These are phyloP conservation scores for Podospora appendiculata DNA, from an alignment of 495 filamentous ascomycete species.

Conservation along the genomic window DNA sequence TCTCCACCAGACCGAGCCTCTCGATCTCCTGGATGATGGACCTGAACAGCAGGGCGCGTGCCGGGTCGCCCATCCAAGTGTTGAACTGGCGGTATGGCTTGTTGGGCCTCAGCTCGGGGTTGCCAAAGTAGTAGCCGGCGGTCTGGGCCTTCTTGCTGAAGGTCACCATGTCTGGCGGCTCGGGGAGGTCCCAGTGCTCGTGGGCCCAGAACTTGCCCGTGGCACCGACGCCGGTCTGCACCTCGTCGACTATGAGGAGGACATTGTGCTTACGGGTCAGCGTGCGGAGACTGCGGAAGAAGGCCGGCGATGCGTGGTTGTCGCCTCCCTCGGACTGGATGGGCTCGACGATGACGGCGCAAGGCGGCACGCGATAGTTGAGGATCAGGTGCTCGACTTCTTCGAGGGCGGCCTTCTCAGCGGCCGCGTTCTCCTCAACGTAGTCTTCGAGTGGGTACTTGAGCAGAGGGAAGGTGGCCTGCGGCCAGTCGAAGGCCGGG, in stretches of 20 bases:
- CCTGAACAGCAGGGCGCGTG: slow-evolving; percentile 81
- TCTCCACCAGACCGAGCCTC: slow-evolving; percentile 65
- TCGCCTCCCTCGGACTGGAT: slow-evolving; percentile 98
- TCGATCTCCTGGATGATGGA: slow-evolving; percentile 89
- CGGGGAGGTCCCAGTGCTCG: slow-evolving; percentile 84
- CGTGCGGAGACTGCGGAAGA: slow-evolving; percentile 83
- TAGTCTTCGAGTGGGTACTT: slow-evolving; percentile 89
- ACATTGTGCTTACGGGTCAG: slow-evolving; percentile 80
- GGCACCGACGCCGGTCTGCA: slow-evolving; percentile 92
- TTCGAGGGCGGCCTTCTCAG: slow-evolving; percentile 78
- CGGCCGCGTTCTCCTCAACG: slow-evolving; percentile 70
- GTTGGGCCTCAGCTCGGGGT: slow-evolving; percentile 83
- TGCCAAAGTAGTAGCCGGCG: slow-evolving; percentile 92
- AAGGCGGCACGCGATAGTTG: slow-evolving; percentile 77
- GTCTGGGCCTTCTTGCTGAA: slow-evolving; percentile 99
- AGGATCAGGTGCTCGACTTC: slow-evolving; percentile 84
- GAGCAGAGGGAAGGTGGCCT: slow-evolving; percentile 80
- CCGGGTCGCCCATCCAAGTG: slow-evolving; percentile 99
- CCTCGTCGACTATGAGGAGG: slow-evolving; percentile 95
- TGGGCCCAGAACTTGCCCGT: slow-evolving; percentile 99
- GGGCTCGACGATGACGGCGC: slow-evolving; percentile 86
- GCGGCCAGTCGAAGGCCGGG: slow-evolving; percentile 97
- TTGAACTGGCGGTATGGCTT: slow-evolving; percentile 99
- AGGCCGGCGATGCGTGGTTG: slow-evolving; percentile 91
- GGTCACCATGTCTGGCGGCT: slow-evolving; percentile 95